These are phyloP conservation scores for Penicillium mononematosum DNA, from an alignment of 495 filamentous ascomycete species.

Conservation along the genomic window DNA sequence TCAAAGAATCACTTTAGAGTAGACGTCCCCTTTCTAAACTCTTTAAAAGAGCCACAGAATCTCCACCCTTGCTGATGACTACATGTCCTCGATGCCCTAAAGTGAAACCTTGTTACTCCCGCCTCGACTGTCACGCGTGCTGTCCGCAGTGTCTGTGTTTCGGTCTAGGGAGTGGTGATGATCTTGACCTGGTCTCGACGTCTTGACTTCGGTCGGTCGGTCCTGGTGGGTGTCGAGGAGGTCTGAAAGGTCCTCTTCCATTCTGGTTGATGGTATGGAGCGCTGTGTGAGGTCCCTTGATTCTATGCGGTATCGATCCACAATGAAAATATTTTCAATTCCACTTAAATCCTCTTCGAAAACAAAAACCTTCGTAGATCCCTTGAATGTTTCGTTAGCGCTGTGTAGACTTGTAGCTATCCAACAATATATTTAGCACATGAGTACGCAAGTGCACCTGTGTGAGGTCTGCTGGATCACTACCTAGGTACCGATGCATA, in stretches of 20 bases:
- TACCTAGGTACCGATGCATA: too few species aligned
- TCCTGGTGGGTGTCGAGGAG: conserved; percentile 66
- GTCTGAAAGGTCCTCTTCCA: conserved; percentile 60
- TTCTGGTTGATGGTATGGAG: conserved; percentile 23
- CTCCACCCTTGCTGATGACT: conserved; percentile 74
- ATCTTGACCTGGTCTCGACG: conserved; percentile 62
- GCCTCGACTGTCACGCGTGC: conserved; percentile 45
- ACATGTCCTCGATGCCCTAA: conserved; percentile 65
- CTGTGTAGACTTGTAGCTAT: too few species aligned
- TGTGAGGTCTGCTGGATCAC: too few species aligned
- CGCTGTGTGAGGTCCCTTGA: neutral
- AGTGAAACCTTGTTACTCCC: conserved; percentile 66
- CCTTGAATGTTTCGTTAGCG: neutral
- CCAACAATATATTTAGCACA: too few species aligned
- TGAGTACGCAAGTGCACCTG: too few species aligned
- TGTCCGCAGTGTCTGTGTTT: conserved; percentile 28
- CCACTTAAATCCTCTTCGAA: neutral
- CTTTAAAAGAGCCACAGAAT: conserved; percentile 75
- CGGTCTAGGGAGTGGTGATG: conserved; percentile 67
- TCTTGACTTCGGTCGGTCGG: conserved; percentile 63
- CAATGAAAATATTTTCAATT: too few species aligned
- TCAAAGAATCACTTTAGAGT: conserved; percentile 93
- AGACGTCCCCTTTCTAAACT: conserved; percentile 74
- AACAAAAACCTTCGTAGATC: neutral
- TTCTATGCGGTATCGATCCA: neutral